These are phyloP conservation scores for Dioscorea cayenensis DNA, from an alignment of 116 monocot genomes.

Conservation along the genomic window DNA sequence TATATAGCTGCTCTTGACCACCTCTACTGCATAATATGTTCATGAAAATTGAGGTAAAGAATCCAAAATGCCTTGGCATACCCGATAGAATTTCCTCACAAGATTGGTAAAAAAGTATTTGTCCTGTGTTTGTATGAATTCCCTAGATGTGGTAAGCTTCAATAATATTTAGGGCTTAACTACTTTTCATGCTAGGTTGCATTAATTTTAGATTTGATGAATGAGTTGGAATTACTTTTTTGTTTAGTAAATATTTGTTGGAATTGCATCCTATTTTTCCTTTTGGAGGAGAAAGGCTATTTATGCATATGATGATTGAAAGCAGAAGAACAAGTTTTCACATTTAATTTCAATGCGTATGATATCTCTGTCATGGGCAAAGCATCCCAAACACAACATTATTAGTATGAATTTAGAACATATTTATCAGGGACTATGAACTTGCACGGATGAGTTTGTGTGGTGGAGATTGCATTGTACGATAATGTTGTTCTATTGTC, in stretches of 20 bases:
- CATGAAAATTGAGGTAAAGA: too few relatives aligned
- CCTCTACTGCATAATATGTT: too few relatives aligned
- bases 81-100: too few relatives aligned
- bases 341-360: background rate
- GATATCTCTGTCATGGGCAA: background rate
- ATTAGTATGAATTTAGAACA: background rate
- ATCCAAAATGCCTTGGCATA: too few relatives aligned
- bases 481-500: too few relatives aligned
- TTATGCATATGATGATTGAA: background rate
- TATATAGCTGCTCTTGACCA: too few relatives aligned
- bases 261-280: too few relatives aligned
- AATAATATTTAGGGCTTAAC: background rate
- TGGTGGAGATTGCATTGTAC: background rate
- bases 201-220: background rate
- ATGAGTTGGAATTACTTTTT: too few relatives aligned
- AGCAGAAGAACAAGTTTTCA: background rate
- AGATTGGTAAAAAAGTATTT: background rate
- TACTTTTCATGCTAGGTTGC: background rate
- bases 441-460: background rate
- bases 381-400: background rate
- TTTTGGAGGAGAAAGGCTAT: background rate
- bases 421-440: background rate
- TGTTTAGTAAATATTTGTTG: too few relatives aligned
- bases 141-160: background rate
- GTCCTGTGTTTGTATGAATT: background rate